These are phyloP conservation scores for Candida qinlingensis DNA, from an alignment of 805 yeast species.

Conservation along the genomic window DNA sequence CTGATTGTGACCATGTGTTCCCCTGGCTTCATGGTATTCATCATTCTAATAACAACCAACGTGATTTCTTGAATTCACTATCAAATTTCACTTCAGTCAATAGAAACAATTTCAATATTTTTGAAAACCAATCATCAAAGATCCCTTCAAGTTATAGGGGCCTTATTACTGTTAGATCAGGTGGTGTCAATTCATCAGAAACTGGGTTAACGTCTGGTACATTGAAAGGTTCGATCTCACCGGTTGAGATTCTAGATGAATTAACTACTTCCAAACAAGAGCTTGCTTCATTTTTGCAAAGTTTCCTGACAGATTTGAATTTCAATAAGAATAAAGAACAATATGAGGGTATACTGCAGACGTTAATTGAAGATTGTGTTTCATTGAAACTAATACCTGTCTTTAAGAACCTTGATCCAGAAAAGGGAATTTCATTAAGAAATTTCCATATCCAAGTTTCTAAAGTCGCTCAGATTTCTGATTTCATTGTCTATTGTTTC, in stretches of 20 bases:
- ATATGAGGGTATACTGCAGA: constrained; percentile 7
- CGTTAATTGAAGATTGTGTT: constrained; percentile 24
- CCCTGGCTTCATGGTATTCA: constrained; percentile 83
- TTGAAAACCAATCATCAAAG: constrained; percentile 14
- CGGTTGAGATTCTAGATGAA: constrained; percentile 48
- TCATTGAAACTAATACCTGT: constrained; percentile 38
- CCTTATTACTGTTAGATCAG: constrained; percentile 23
- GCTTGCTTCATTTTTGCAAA: constrained; percentile 18
- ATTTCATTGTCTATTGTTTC: constrained; percentile 71
- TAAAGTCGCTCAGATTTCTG: constrained; percentile 71
- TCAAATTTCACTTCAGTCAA: constrained; percentile 19
- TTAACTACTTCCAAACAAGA: constrained; percentile 38
- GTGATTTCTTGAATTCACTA: constrained; percentile 18
- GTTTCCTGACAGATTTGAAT: constrained; percentile 20
- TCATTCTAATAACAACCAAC: constrained; percentile 23
- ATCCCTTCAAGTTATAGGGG: constrained; percentile 20
- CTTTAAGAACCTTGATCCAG: constrained; percentile 61
- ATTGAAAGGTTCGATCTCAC: constrained; percentile 49
- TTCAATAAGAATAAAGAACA: constrained; percentile 10
- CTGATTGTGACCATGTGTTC: constrained; percentile 64
- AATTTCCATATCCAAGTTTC: constrained; percentile 83
- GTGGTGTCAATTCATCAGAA: constrained; percentile 23
- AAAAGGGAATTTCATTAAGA: constrained; percentile 67
- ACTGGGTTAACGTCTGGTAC: constrained; percentile 37
- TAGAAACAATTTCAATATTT: constrained; percentile 18